Conservation (phyloP, 2,329 filamentous ascomycete species). For the Colletotrichum lindemuthianum region DNA sequence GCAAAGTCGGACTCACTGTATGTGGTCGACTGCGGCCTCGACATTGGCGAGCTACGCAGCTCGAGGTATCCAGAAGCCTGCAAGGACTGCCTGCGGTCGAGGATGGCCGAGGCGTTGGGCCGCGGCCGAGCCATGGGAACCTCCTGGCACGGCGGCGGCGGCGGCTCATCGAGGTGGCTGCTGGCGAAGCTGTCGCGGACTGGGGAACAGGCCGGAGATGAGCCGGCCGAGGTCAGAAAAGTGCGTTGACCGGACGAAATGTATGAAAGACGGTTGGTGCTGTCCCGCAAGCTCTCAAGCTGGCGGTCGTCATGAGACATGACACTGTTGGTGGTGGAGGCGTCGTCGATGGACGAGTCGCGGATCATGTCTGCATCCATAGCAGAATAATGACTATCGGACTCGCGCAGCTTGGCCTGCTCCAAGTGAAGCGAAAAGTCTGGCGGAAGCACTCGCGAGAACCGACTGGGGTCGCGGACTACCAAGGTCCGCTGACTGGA, state of each 20-base stretch:
- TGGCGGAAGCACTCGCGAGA: slow-evolving; percentile 51
- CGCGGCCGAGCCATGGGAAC: slow-evolving; percentile 48
- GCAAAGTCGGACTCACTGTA: slow-evolving; percentile 40
- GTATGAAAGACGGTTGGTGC: slow-evolving; percentile 66
- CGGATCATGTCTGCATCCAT: slow-evolving; percentile 44
- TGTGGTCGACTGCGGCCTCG: slow-evolving; percentile 40
- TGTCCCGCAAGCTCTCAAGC: slow-evolving; percentile 67
- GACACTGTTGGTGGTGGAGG: slow-evolving; percentile 66
- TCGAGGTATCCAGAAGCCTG: slow-evolving; percentile 58
- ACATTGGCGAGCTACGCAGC: slow-evolving; percentile 42
- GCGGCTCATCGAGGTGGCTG: slow-evolving; percentile 37
- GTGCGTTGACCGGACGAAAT: slow-evolving; percentile 71
- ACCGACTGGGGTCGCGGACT: slow-evolving; percentile 58
- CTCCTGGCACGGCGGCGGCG: slow-evolving; percentile 40
- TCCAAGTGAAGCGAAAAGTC: slow-evolving; percentile 48
- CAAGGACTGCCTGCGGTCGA: slow-evolving; percentile 62
- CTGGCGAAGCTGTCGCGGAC: slow-evolving; percentile 61
- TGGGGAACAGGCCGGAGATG: slow-evolving; percentile 68
- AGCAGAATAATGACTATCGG: slow-evolving; percentile 37
- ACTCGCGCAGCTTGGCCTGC: slow-evolving; percentile 38
- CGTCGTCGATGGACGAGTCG: slow-evolving; percentile 61
- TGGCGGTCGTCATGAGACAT: slow-evolving; percentile 68
- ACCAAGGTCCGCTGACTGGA: slow-evolving; percentile 58
- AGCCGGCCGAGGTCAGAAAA: slow-evolving; percentile 66
- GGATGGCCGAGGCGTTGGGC: slow-evolving; percentile 63